Conservation (phyloP, 345 rosid genomes). For the Boechera divaricarpa region DNA sequence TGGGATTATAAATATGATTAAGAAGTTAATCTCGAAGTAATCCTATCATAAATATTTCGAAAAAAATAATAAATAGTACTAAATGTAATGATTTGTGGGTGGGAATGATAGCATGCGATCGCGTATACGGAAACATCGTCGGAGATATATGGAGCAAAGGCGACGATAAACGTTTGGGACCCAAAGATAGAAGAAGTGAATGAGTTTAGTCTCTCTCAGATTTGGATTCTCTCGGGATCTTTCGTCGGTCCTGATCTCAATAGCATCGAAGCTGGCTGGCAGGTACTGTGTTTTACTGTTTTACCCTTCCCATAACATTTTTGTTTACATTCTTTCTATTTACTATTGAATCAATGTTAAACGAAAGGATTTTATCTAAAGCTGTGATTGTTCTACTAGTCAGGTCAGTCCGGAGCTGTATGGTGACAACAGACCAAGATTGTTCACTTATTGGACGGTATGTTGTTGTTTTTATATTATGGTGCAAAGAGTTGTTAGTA, state of each 20-base stretch:
- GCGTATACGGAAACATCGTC: constrained; percentile 77
- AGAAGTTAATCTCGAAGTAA: constrained; percentile 21
- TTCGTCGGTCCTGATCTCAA: constrained; percentile 97
- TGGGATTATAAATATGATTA: constrained; percentile 32
- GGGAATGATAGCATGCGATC: constrained; percentile 78
- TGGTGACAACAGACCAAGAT: constrained; percentile 93
- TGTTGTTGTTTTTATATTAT: constrained; percentile 31
- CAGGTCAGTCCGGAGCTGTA: constrained; percentile 99
- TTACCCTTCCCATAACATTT: background rate
- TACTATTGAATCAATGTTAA: background rate
- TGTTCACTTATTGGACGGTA: constrained; percentile 99
- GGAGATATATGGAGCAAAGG: constrained; percentile 84
- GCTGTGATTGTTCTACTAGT: constrained; percentile 77
- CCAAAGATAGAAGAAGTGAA: constrained; percentile 78
- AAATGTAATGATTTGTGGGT: background rate
- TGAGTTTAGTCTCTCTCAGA: constrained; percentile 98
- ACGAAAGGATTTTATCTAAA: constrained; percentile 44
- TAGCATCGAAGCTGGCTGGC: constrained; percentile 99
- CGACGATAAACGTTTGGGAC: constrained; percentile 97
- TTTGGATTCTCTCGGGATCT: constrained; percentile 95
- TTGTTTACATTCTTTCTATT: background rate
- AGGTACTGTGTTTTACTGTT: constrained; percentile 58
- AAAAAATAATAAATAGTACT: background rate
- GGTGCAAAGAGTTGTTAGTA: background rate
- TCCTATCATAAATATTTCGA: no score